Evolutionary conservation across 306 rosid genomes (phyloP), one percentile per base, ranked within the genome.

Genomic region (Vigna nakashimae): DNA sequence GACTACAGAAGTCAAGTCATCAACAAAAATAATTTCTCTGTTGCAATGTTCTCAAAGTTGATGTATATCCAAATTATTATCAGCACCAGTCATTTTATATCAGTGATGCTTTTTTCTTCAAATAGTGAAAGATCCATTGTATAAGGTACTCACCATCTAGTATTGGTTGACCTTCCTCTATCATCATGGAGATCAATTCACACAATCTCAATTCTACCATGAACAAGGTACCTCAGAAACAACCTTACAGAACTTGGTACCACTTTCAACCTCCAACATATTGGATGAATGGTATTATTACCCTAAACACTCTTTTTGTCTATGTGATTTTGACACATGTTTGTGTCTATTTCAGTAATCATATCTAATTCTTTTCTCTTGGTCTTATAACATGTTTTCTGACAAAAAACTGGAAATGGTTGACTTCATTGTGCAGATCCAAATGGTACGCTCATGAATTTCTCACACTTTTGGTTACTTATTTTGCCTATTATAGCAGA

Each of bases 401-500:
- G 79, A 68, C 42, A 51, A 74, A 34, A 73, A 77, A 26, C 48
- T 78, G 73, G 28, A 60, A 34, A 58, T 9, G 80, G 64, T 11
- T 67, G 18, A 51, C 79, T 78, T 86, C 82, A 64, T 72, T 67
- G 6, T 70, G 75, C 87, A 86, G 90, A 86, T 83, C 90, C 90
- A 63, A 83, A 86, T 81, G 90, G 90, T 86, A 86, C 69, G 83
- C 9, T 40, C 2, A 9, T 71, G 3, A 42, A 55, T 59, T 63
- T 71, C 46, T 42, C 42, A 63, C 34, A 46, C 14, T 42, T 62
- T 15, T 10, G 2, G 43, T 14, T 60, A 8, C 45, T 42, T 42
- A 42, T 9, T 26, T 9, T 42, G 46, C 46, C 46, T 42, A 2
- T 2, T 9, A 42, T 9, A 9, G 13, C 13, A 42, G 55, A 65